Evolutionary conservation across 441 rosid species (phyloP), one percentile per base, ranked within the genome.

Genomic region (Hura crepitans): DNA sequence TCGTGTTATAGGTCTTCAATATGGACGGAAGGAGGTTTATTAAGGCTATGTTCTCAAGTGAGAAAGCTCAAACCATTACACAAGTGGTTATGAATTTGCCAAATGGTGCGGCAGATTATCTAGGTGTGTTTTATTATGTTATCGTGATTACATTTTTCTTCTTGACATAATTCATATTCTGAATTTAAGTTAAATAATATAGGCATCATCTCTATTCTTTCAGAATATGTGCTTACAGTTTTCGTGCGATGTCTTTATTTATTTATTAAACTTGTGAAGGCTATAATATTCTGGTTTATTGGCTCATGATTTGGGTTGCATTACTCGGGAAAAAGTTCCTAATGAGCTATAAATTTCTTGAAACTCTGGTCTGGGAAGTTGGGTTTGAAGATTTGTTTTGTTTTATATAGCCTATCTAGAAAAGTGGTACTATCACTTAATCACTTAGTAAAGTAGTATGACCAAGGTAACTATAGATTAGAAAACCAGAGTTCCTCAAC

Each of bases 1-100:
- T 59, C 71, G 47, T 56, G 75, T 15, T 72, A 15, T 71, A 94
- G 96, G 84, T 88, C 47, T 90, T 81, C 76, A 92, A 92, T 83
- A 94, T 92, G 97, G 96, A 94, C 23, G 99, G 97, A 65, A 80
- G 96, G 76, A 85, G 97, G 81, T 94, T 94, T 81, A 83, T 91
- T 59, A 69, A 75, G 69, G 87, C 93, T 55, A 85, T 93, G 83
- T 91, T 89, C 80, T 74, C 84, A 46, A 86, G 90, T 66, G 86
- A 87, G 42, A 89, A 84, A 79, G 93, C 88, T 72, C 86, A 61
- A 64, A 78, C 87, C 55, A 80, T 91, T 37, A 88, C 91, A 2
- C 96, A 87, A 68, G 91, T 91, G 78, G 88, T 93, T 55, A 86
- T 91, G 98, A 89, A 91, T 86, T 72, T 89, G 82, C 95, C 98